Base-by-base conservation (phyloP, 345 rosid genomes). In the Ricinus communis region DNA sequence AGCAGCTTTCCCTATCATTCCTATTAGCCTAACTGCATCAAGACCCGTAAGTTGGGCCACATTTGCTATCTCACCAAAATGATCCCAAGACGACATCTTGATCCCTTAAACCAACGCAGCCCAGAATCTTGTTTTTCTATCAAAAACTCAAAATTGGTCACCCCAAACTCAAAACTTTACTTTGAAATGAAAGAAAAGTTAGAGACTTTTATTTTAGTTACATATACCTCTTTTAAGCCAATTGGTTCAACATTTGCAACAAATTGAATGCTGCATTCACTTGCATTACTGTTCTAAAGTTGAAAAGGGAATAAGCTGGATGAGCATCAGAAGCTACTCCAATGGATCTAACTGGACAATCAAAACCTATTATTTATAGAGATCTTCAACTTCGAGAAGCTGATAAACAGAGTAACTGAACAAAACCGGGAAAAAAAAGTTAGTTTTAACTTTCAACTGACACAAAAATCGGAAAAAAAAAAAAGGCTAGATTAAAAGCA, bases 11-110 rank as follows among this genome's bases (percentile, higher is more conserved):
- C 77, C 97, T 33, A 95, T 92, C 82, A 95, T 73, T 5, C 90
- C 98, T 15, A 92, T 90, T 33, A 95, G 75, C 76, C 87, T 83
- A 49, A 89, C 87, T 0, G 99, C 99, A 72, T 95, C 99, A 5
- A 89, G 58, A 16, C 99, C 99, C 5, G 88, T 72, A 7, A 95
- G 90, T 72, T 95, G 99, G 28, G 87, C 98, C 54, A 92, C 74
- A 49, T 79, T 89, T 1, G 96, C 98, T 22, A 90, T 66, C 62
- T 90, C 97, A 54, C 99, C 99, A 12, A 92, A 67, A 78, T 90
- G 78, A 5, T 86, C 98, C 97, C 97, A 93, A 31, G 82, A n/a
- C 19, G 93, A 71, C 99, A 94, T 94, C 69, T 28, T 77, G 73
- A 28, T 57, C 47, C 0, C 74, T 56, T 65, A 70, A 56, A n/a